A percentile compares a stretch with the other conserved stretches of the same genome.
phyloP scores from a whole-genome alignment of 2,329 filamentous ascomycete genomes.

The Aspergillus sp. region DNA sequence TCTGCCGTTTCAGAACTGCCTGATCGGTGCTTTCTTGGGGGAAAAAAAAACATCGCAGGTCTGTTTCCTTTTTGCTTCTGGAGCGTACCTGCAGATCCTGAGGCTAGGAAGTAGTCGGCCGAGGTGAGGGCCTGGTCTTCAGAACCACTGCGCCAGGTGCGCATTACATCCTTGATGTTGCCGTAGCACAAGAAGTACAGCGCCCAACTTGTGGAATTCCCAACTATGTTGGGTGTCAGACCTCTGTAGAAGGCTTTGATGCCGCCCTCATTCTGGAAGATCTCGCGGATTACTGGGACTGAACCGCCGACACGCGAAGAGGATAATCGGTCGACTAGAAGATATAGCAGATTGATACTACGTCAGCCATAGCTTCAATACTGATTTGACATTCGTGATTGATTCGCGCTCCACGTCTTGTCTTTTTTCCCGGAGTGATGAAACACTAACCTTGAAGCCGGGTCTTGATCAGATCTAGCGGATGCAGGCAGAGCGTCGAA shows the following conservation, averaged over 20 bases:
- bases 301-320: slow-evolving; percentile 56
- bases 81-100: slow-evolving; percentile 58
- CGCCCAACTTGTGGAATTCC: slow-evolving; percentile 87
- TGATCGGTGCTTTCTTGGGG: neutral
- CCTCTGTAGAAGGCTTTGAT: slow-evolving; percentile 81
- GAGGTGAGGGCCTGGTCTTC: slow-evolving; percentile 52
- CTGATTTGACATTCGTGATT: neutral
- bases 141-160: slow-evolving; percentile 38
- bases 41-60: neutral
- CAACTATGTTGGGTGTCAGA: slow-evolving; percentile 83
- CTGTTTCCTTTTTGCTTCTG: too few species aligned
- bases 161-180: slow-evolving; percentile 59
- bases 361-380: neutral
- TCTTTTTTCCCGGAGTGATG: neutral
- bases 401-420: neutral
- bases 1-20: neutral
- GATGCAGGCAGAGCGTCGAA: slow-evolving; percentile 84
- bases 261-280: slow-evolving; percentile 57
- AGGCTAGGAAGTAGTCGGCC: slow-evolving; percentile 78
- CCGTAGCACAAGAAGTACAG: slow-evolving; percentile 83
- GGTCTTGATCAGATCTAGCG: slow-evolving; percentile 94
- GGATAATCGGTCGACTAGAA: slow-evolving; percentile 53
- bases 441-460: slow-evolving; percentile 76
- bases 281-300: slow-evolving; percentile 54
- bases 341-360: neutral